Percentiles rank a stretch among this genome's conserved stretches.
phyloP scores from a whole-genome alignment of 2,329 filamentous ascomycete genomes.

The Colletotrichum neosansevieriae region DNA sequence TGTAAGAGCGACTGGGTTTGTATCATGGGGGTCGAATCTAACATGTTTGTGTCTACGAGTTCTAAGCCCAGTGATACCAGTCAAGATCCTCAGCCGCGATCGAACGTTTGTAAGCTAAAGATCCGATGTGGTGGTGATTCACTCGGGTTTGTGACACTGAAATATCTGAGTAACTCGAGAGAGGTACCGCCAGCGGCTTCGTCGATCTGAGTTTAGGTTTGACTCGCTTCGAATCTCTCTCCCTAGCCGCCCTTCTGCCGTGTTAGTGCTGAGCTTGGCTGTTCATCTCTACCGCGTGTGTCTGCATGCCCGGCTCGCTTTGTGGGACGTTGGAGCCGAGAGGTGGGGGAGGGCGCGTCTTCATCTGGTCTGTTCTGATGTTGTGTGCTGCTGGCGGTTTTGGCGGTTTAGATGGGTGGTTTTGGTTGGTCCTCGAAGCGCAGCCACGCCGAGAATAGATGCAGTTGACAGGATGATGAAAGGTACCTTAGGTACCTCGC shows the following conservation, averaged over 20 bases:
- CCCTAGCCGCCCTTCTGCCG: slow-evolving; percentile 9
- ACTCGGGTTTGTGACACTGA: not conserved
- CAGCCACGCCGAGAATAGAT: slow-evolving; percentile 37
- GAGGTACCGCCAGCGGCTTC: slow-evolving; percentile 8
- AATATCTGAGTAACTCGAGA: not conserved
- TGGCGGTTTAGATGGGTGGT: too few species aligned
- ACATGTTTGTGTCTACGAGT: too few species aligned
- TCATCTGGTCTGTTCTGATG: not conserved
- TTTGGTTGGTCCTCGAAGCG: slow-evolving; percentile 35
- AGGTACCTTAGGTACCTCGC: slow-evolving; percentile 9
- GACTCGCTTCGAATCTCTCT: not conserved
- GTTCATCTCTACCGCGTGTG: not conserved
- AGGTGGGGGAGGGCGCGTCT: not conserved
- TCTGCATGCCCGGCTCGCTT: not conserved
- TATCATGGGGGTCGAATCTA: too few species aligned
- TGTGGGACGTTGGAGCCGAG: not conserved
- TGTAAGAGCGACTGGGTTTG: too few species aligned
- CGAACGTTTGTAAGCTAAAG: too few species aligned
- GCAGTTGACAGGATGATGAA: not conserved
- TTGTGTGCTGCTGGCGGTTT: not conserved
- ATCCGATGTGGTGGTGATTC: too few species aligned
- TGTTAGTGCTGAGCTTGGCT: slow-evolving; percentile 20
- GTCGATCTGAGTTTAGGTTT: not conserved
- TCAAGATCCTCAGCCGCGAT: too few species aligned
- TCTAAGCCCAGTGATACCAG: too few species aligned